These are phyloP conservation scores for Clarireedia monteithiana DNA, from an alignment of 2,329 filamentous ascomycete genomes.

Conservation along the genomic window DNA sequence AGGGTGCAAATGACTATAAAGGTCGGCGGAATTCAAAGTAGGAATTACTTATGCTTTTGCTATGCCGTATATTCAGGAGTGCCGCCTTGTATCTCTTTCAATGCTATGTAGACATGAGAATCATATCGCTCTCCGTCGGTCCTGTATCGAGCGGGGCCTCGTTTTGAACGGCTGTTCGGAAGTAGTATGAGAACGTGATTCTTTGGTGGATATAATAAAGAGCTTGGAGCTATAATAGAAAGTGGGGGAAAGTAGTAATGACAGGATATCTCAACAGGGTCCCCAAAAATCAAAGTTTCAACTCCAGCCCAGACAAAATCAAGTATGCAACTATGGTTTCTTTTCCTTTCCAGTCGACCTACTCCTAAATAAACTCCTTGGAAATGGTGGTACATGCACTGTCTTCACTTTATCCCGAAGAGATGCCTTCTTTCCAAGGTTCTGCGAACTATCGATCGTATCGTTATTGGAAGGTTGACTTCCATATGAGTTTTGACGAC, in stretches of 20 bases:
- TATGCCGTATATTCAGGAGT: too few relatives aligned
- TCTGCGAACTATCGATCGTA: background rate
- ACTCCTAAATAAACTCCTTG: slow-evolving; percentile 6
- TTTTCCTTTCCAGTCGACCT: slow-evolving; percentile 6
- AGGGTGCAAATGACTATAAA: too few relatives aligned
- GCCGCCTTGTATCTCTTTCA: too few relatives aligned
- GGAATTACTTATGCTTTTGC: too few relatives aligned
- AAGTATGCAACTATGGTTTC: background rate
- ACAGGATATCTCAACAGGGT: background rate
- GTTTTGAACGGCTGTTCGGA: too few relatives aligned
- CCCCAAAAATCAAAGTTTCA: background rate
- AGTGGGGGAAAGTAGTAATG: background rate
- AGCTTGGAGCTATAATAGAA: too few relatives aligned
- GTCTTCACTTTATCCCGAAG: slow-evolving; percentile 5
- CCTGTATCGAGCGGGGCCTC: too few relatives aligned
- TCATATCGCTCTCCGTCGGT: too few relatives aligned
- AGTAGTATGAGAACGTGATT: too few relatives aligned
- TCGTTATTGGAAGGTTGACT: background rate
- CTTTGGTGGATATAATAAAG: too few relatives aligned
- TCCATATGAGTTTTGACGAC: slow-evolving; percentile 2
- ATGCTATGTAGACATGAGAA: too few relatives aligned
- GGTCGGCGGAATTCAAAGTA: too few relatives aligned
- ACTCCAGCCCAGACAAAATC: background rate
- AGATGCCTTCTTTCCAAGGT: background rate
- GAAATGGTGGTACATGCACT: slow-evolving; percentile 7